Percentiles rank a stretch among this genome's conserved stretches.
Conservation (phyloP, 192 early-diverging fungal genomes). For the Mortierella alpina region DNA sequence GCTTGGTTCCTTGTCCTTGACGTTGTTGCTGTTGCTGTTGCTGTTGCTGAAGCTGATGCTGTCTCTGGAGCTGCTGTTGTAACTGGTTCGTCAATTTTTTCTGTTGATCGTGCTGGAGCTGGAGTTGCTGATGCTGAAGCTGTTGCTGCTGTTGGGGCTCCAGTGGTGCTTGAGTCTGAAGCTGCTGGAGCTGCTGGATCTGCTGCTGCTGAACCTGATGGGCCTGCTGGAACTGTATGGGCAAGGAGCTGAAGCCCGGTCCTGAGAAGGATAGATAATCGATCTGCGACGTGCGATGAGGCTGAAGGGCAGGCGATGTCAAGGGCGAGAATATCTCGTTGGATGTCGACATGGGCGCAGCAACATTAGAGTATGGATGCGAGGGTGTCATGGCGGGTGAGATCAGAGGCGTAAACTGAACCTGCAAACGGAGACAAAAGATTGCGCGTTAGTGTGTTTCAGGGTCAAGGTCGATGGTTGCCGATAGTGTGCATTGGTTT, state of each 20-base stretch:
- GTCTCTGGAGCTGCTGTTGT: conserved; percentile 28
- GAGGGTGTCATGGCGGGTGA: conserved; percentile 78
- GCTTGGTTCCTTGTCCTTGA: conserved; percentile 25
- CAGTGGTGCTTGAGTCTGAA: conserved; percentile 9
- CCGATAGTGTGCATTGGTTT: background rate
- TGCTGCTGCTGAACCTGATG: conserved; percentile 33
- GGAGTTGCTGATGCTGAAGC: background rate
- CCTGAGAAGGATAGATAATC: conserved; percentile 28
- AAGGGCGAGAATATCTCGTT: conserved; percentile 68
- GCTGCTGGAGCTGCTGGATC: conserved; percentile 24
- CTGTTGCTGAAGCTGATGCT: conserved; percentile 20
- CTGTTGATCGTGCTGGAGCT: background rate
- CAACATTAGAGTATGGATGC: conserved; percentile 58
- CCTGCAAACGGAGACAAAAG: background rate
- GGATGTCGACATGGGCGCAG: conserved; percentile 38
- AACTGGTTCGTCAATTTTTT: background rate
- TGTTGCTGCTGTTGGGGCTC: conserved; percentile 19
- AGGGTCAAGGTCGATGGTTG: background rate
- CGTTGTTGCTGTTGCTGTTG: conserved; percentile 22
- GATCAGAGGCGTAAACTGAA: conserved; percentile 69
- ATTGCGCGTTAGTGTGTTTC: background rate
- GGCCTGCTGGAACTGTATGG: conserved; percentile 46
- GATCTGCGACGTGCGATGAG: conserved; percentile 49
- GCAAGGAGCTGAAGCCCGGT: conserved; percentile 9
- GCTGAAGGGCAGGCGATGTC: conserved; percentile 70